Conservation (phyloP, 2,329 filamentous ascomycete species). For the Cercospora sojina region DNA sequence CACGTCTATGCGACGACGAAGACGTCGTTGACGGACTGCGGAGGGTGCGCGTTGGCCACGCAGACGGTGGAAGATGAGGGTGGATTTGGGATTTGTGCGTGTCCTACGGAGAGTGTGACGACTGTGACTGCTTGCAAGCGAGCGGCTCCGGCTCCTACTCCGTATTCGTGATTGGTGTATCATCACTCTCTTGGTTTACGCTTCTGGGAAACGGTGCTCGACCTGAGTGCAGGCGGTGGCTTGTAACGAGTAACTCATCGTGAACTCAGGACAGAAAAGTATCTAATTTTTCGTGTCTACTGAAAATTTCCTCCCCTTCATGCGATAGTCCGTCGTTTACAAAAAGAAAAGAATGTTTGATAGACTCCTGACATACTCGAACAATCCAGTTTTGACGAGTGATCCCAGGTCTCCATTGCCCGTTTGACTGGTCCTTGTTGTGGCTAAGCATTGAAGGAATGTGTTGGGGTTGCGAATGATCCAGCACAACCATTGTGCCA, state of each 20-base stretch:
- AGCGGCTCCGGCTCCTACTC: background rate
- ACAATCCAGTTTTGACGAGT: no score
- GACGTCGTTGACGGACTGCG: conserved; percentile 15
- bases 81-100: conserved; percentile 17
- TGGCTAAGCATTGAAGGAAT: background rate
- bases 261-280: background rate
- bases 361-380: background rate
- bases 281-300: background rate
- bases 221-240: no score
- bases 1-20: conserved; percentile 16
- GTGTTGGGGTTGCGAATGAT: background rate
- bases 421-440: background rate
- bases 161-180: background rate
- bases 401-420: no score
- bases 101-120: conserved; percentile 15
- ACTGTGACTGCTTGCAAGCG: conserved; percentile 9
- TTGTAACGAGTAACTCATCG: background rate
- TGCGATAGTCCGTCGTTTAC: background rate
- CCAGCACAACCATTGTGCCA: background rate
- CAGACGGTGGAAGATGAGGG: conserved; percentile 9
- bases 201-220: no score
- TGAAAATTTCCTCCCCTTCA: background rate
- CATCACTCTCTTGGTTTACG: no score
- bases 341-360: background rate
- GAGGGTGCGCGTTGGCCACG: conserved; percentile 14